Evolutionary conservation across 164 flowering plant species (phyloP).

Genomic region (Vitis cinerea): DNA sequence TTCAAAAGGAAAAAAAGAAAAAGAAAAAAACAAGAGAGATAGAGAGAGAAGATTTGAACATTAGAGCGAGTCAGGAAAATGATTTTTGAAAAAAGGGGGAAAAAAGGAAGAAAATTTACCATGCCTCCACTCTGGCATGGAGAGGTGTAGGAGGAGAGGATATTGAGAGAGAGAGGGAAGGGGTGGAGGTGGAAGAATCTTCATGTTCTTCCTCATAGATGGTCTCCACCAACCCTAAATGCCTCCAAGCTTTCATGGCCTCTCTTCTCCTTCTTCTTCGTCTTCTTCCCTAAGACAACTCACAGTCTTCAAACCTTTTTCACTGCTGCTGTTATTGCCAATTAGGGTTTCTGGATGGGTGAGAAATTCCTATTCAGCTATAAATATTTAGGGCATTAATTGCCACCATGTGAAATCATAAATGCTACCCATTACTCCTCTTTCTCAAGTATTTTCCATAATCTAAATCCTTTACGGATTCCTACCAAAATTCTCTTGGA

Average conservation of each 20-base stretch:
- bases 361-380: slow-evolving; percentile 1
- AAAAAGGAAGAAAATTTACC: slow-evolving; percentile 28
- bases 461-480: too few species aligned
- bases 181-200: slow-evolving; percentile 26
- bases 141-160: slow-evolving; percentile 40
- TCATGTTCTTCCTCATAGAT: slow-evolving; percentile 70
- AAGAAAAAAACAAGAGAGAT: background rate
- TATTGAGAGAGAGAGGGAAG: slow-evolving; percentile 26
- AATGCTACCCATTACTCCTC: slow-evolving; percentile 32
- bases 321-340: background rate
- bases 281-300: background rate
- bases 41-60: background rate
- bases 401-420: slow-evolving; percentile 55
- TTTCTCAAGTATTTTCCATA: background rate
- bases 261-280: background rate
- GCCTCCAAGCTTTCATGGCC: slow-evolving; percentile 46
- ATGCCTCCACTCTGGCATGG: slow-evolving; percentile 34
- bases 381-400: slow-evolving; percentile 29
- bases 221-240: slow-evolving; percentile 64
- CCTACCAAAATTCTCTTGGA: too few species aligned
- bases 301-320: background rate
- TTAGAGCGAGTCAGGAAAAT: too few species aligned
- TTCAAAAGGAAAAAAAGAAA: background rate
- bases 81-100: background rate
- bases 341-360: slow-evolving; percentile 11